Evolutionary conservation across 768 basidiomycete genomes (phyloP), one percentile per base, ranked within the genome.

Genomic region (Termitomyces sp.): DNA sequence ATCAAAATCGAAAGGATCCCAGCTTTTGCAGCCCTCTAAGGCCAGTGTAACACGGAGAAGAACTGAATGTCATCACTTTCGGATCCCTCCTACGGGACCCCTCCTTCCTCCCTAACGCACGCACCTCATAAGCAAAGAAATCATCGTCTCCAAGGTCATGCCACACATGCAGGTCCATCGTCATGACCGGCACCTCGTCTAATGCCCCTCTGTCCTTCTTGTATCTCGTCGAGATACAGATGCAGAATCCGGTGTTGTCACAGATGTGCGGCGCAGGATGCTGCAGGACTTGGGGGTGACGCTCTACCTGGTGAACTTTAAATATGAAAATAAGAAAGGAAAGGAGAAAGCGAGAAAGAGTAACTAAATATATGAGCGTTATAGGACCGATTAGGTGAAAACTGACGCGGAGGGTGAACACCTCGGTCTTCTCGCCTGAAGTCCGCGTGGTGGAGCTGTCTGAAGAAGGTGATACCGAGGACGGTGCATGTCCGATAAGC

Each of bases 401-500:
- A 34, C 33, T 34, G 6, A 82, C 87, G 18, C 88, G 79, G 60
- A 90, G 76, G n/a, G n/a, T n/a, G 64, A 98, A 90, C 4, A 83
- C 77, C 64, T 91, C 88, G 88, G 95, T 94, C 58, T 87, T 82
- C 0, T 82, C 84, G 26, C 80, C 80, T 3, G 79, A 69, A 4
- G 79, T 60, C 1, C 81, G n/a, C 86, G 69, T 13, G 77, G 73
- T 2, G 95, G 95, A 0, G 93, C 84, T 0, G 97, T 98, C 71
- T 98, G 97, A 15, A 98, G 71, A 2, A 99, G 76, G 94, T 87
- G 7, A 87, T 85, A 2, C 93, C 96, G 13, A 96, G 88, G 0
- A 91, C 83, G 12, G 87, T 78, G 41, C 87, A 92, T 0, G 94
- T 88, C 2, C 87, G 84, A 68, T 94, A 96, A 0, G 97, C 90